Base-by-base conservation (phyloP, 83 land plant genomes). In the Diphasiastrum complanatum region DNA sequence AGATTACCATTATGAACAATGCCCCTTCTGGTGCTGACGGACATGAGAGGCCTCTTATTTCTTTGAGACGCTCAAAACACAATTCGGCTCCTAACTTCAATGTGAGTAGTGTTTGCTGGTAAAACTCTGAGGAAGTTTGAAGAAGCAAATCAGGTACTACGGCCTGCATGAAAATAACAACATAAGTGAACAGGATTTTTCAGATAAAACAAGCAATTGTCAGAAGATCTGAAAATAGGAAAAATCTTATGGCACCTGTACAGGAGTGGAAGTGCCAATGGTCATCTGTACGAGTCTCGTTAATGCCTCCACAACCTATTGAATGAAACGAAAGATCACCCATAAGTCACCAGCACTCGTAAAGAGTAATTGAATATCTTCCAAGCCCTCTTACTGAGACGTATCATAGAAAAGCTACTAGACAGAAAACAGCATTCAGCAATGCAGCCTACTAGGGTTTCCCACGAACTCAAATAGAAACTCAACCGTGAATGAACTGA, bases 1-100 rank as follows among this genome's bases (percentile, higher is more conserved):
- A 45, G 32, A 64, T 32, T 43, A 81, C 85, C 85, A 81, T 81
- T 51, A 81, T 81, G 48, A 73, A 81, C 85, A 81, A 75, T 28
- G 82, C 62, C 28, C 83, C 82, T 47, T 78, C 72, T 19, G 85
- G 83, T 64, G 60, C 75, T 45, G 75, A 69, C 6, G 73, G 63
- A 51, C 82, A 78, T 4, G 36, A 24, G 19, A 81, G 76, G 3
- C 74, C 71, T 5, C 14, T 19, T 27, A 74, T 78, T 34, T 58
- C 22, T 45, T 75, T 64, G 30, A 78, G 45, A 6, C 79, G 58
- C 10, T 41, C 30, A 43, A 41, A 81, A 40, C 82, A 72, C 3
- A 68, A 36, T 31, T 81, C 66, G 20, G 76, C 70, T 36, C 72
- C 75, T 12, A 57, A 51, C 33, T 78, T 49, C 41, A 81, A 31